phyloP scores from a whole-genome alignment of 257 asterid species.

The Cynanchum wilfordii region DNA sequence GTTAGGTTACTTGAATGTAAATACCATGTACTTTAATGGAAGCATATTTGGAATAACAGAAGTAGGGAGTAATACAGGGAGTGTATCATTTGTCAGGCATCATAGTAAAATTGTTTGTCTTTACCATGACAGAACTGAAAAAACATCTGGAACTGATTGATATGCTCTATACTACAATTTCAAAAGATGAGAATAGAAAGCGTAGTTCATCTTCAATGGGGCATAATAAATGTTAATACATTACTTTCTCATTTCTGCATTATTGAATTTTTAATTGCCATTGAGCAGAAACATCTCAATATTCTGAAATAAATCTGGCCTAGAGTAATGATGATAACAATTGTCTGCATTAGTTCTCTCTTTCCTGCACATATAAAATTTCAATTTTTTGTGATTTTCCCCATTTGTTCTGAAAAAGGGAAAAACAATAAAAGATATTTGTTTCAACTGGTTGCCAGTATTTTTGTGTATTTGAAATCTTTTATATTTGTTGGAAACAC shows the following conservation, averaged over 20 bases:
- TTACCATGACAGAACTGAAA: neutral
- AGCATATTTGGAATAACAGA: neutral
- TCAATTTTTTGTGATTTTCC: neutral
- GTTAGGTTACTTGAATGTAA: too few relatives aligned
- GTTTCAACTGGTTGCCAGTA: neutral
- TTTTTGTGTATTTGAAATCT: neutral
- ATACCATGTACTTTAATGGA: neutral
- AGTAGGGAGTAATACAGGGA: neutral
- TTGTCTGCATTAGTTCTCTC: neutral
- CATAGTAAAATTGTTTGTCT: neutral
- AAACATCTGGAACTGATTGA: neutral
- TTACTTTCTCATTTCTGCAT: neutral
- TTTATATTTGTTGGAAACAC: neutral
- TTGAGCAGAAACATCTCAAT: neutral
- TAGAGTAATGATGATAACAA: neutral
- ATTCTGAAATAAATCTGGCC: neutral
- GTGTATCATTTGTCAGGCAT: neutral
- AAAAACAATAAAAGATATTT: neutral
- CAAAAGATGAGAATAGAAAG: neutral
- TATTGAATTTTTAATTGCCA: neutral
- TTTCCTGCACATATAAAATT: neutral
- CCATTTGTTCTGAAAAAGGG: neutral
- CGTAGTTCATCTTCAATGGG: too few relatives aligned
- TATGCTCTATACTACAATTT: neutral
- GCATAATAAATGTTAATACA: neutral